Base-by-base conservation (phyloP, 768 basidiomycete species). In the Trichaptum fuscoviolaceum region DNA sequence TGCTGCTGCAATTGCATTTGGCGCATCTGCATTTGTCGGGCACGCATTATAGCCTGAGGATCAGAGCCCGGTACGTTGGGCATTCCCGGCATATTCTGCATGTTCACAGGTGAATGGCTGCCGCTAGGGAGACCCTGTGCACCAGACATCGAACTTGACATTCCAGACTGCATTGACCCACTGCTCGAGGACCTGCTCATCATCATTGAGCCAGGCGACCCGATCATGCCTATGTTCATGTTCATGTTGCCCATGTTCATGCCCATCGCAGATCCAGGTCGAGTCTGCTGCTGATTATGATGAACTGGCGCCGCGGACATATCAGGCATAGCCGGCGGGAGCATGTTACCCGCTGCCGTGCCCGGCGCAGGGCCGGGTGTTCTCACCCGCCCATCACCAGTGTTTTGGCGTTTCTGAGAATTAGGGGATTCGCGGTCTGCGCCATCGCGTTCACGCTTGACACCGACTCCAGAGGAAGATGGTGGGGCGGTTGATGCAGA, bases 1-100 rank as follows among this genome's bases (percentile, higher is more conserved):
- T 77, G 69, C 23, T 78, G 77, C 26, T 77, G 77, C 27, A 75
- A 73, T 34, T 75, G 70, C 2, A 72, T 73, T 57, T 77, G 77
- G 7, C 78, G 77, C 15, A 78, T 74, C 61, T 79, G 81, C 60
- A 75, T 67, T 34, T 78, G 75, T 62, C 76, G 72, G 0, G 73
- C 74, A 15, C 78, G 79, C 62, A 61, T 61, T 15, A 52, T 52
- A 20, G 42, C 42, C 20, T 52, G 42, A 52, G 42, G 42, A 52
- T 52, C 42, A 52, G 42, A 52, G 42, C 42, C 42, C 15, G 5
- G 42, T 2, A 4, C 42, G 42, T 52, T 52, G 10, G 42, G 42
- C 42, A 52, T 52, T 12, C 42, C 42, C 2, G 42, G 42, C 42
- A 52, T 52, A 20, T 52, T 52, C 15, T 52, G 42, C 42, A 52